Evolutionary conservation across 495 filamentous ascomycete genomes (phyloP).

Genomic region (Podospora anserina): DNA sequence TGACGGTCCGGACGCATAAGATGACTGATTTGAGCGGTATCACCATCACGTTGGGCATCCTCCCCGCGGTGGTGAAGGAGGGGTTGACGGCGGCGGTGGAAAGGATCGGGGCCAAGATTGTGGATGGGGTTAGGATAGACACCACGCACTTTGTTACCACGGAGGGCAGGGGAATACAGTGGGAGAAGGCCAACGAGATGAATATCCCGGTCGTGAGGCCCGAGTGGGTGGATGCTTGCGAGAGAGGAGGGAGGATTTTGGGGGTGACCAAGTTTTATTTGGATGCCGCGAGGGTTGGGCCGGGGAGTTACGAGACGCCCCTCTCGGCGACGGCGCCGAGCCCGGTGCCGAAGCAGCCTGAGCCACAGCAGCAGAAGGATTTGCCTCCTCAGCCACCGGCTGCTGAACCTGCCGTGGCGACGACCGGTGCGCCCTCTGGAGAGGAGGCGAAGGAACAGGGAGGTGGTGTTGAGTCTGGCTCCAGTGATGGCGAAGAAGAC

Average conservation of each 20-base stretch:
- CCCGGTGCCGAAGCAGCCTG: conserved; percentile 7
- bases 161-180: conserved; percentile 83
- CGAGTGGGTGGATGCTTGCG: conserved; percentile 94
- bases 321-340: conserved; percentile 3
- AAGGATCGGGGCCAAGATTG: conserved; percentile 87
- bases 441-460: conserved; percentile 26
- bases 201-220: conserved; percentile 98
- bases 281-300: conserved; percentile 58
- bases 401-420: conserved; percentile 8
- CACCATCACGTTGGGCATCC: conserved; percentile 86
- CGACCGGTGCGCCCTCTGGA: conserved; percentile 14
- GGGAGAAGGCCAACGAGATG: conserved; percentile 96
- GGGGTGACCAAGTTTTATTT: conserved; percentile 95
- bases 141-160: conserved; percentile 98
- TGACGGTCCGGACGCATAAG: conserved; percentile 89
- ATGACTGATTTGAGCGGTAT: conserved; percentile 98
- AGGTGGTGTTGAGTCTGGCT: conserved; percentile 24
- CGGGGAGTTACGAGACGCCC: conserved; percentile 25
- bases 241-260: conserved; percentile 87
- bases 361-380: conserved; percentile 2
- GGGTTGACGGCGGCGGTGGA: conserved; percentile 71
- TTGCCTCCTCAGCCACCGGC: conserved; percentile 2
- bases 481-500: conserved; percentile 36
- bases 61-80: conserved; percentile 72
- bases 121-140: conserved; percentile 89